Evolutionary conservation across 2,329 filamentous ascomycete genomes (phyloP).

Genomic region (Clonostachys sp.): DNA sequence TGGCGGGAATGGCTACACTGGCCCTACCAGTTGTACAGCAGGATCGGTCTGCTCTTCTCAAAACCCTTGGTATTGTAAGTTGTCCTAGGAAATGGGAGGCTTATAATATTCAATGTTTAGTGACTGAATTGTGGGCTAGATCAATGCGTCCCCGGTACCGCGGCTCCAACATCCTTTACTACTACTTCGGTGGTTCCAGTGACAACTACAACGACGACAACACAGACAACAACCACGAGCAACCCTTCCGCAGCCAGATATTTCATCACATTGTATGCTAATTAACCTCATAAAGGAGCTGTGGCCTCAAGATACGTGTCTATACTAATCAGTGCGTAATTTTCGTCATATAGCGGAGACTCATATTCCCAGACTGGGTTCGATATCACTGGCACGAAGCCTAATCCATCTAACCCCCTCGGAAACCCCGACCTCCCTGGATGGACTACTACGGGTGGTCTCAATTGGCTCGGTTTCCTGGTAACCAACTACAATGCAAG

Average conservation of each 20-base stretch:
- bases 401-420: constrained; percentile 49
- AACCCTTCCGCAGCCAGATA: neutral
- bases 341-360: constrained; percentile 13
- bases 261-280: constrained; percentile 1
- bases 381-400: constrained; percentile 42
- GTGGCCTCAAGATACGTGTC: neutral
- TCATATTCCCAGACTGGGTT: constrained; percentile 39
- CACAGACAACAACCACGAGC: too few relatives aligned
- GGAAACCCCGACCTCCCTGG: constrained; percentile 56
- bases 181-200: too few relatives aligned
- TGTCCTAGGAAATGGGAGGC: too few relatives aligned
- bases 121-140: too few relatives aligned
- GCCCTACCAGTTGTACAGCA: too few relatives aligned
- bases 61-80: too few relatives aligned
- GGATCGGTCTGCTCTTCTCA: too few relatives aligned
- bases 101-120: too few relatives aligned
- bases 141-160: too few relatives aligned
- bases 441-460: constrained; percentile 41
- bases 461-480: constrained; percentile 47
- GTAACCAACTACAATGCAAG: constrained; percentile 40
- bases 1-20: too few relatives aligned
- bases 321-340: neutral
- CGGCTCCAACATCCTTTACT: too few relatives aligned
- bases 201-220: too few relatives aligned
- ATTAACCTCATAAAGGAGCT: neutral